Base-by-base conservation (phyloP, 1,284 basidiomycete genomes). In the Thecaphora thlaspeos region DNA sequence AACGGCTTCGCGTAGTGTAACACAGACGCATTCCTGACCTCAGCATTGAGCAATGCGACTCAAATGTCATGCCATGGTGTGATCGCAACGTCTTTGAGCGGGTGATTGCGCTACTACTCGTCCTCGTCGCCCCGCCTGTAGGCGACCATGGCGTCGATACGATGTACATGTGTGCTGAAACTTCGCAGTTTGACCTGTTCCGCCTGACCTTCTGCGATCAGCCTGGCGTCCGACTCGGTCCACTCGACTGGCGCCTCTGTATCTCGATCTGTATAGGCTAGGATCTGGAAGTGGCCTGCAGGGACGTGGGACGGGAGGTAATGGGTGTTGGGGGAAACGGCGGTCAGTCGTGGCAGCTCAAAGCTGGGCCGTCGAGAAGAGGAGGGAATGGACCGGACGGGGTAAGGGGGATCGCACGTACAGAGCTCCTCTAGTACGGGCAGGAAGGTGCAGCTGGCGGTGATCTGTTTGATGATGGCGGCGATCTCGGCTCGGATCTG, bases 401-500 rank as follows among this genome's bases (percentile, higher is more conserved):
- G 39, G 39, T 3, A 40, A 32, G 17, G n/a, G n/a, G n/a, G n/a
- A n/a, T n/a, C n/a, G n/a, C n/a, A n/a, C n/a, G n/a, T 86, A 72
- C 92, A 97, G 26, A 90, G 88, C 79, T 96, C 91, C 68, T 95
- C 89, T 44, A 97, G 88, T 53, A 93, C 88, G 0, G 94, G 94
- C 49, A 98, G 82, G 80, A 96, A 97, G 15, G 94, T 96, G 63
- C 93, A 91, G 70, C 87, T 90, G 43, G 91, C 91, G 39, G 95
- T 92, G 75, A 99, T 98, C 80, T 99, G 95, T 81, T 97, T 95
- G 78, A 98, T 85, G 75, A 98, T 97, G 46, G 91, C 91, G 22
- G 94, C 87, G 68, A 98, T 98, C 83, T 99, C 94, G 26, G 88
- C 89, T 79, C 95, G 91, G 30, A 98, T 94, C 76, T 97, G 91